Base-by-base conservation (phyloP, 1,284 basidiomycete species). In the Golubevia pallescens region DNA sequence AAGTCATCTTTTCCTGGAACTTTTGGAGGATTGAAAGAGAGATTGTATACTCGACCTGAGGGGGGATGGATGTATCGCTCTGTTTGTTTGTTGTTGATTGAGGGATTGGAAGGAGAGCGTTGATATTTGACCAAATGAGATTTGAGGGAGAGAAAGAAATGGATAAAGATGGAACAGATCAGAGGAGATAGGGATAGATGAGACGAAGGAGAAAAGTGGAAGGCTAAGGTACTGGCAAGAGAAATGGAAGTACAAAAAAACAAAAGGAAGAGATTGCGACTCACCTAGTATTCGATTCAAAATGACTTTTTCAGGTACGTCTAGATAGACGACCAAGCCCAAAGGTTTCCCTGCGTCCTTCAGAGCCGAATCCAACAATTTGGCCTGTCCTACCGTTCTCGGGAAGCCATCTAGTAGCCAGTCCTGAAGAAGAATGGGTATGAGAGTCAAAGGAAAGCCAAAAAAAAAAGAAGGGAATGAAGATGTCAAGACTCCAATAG, bases 341-440 rank as follows among this genome's bases (percentile, higher is more conserved):
- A 99, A 87, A 13, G 69, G 68, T 23, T 61, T 68, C 0, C 52
- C 16, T 38, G 66, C 56, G 3, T n/a, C 5, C 1, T 62, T 51
- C 2, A 84, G 70, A 55, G 87, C 83, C 3, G 77, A 60, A 69
- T 97, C 93, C 8, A 99, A 89, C 56, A 96, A 88, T 83, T 91
- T 88, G 0, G 93, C 96, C 86, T 99, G 96, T 16, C 90, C 90
- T 1, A 96, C 86, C 1, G 96, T 99, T 52, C 96, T 91, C 34
- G 96, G 96, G 82, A 99, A 99, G 3, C 96, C 96, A 80, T 99
- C 96, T 42, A 99, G 87, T 71, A 98, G 92, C 95, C 95, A 97
- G 81, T 93, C 91, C 90, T 69, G 55, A n/a, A n/a, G n/a, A n/a
- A n/a, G n/a, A n/a, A n/a, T n/a, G n/a, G n/a, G n/a, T n/a, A n/a